Conservation (phyloP, 2,329 filamentous ascomycete genomes). For the Emergomyces orientalis region DNA sequence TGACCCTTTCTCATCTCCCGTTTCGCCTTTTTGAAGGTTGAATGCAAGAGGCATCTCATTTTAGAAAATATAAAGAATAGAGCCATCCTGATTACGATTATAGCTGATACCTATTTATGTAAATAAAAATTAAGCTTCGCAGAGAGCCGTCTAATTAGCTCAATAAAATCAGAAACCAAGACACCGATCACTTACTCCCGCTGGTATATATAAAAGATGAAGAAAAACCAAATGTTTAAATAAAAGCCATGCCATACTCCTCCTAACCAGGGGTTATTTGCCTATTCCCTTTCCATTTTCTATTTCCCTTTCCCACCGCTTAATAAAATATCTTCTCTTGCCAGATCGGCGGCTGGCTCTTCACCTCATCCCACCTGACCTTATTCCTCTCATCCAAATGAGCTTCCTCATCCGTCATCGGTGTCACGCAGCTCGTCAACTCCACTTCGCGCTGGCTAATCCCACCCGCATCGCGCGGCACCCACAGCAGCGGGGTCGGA, state of each 20-base stretch:
- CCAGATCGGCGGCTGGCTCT: slow-evolving; percentile 48
- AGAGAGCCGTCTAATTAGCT: not conserved
- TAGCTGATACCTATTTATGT: not conserved
- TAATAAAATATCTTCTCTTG: slow-evolving; percentile 44
- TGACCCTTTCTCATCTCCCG: not conserved
- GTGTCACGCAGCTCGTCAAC: slow-evolving; percentile 61
- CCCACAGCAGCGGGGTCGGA: slow-evolving; percentile 62
- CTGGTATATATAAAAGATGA: not conserved
- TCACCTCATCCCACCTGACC: slow-evolving; percentile 51
- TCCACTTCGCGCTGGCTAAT: slow-evolving; percentile 66
- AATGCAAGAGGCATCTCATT: not conserved
- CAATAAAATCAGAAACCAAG: not conserved
- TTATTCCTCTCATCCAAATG: slow-evolving; percentile 61
- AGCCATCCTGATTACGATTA: not conserved
- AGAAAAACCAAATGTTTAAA: not conserved
- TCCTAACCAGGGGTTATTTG: not conserved
- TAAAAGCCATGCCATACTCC: no score
- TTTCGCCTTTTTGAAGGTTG: no score
- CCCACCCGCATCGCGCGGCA: slow-evolving; percentile 64
- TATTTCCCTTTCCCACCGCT: not conserved
- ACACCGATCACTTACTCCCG: not conserved
- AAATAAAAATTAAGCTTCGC: not conserved
- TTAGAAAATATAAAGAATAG: not conserved
- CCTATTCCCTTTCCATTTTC: not conserved
- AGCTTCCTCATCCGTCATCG: slow-evolving; percentile 70